Evolutionary conservation across 208 protist genomes (phyloP), one percentile per base, ranked within the genome.

Genomic region (Leishmania amazonensis): DNA sequence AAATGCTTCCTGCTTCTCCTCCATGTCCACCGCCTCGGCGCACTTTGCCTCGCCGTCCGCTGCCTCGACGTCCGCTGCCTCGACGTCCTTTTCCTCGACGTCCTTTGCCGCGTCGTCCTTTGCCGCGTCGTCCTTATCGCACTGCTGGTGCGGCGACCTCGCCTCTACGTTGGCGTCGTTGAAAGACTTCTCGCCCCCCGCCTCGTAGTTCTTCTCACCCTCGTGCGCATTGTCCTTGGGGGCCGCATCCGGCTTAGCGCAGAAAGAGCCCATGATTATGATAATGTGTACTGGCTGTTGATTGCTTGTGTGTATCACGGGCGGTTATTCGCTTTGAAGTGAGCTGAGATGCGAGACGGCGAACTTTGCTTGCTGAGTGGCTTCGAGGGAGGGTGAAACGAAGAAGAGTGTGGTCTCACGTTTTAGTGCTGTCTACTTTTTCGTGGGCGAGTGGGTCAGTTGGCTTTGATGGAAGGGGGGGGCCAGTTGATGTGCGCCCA

Each of bases 201-300:
- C 58, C 24, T 85, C 62, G 31, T 54, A 8, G 6, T 85, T 64
- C 40, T 79, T 19, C 60, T 81, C 40, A 2, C n/a, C 70, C 42
- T 75, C 24, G 9, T 85, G 65, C 58, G 47, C 62, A 9, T 80
- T 71, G 8, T 78, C 81, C 76, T 81, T 78, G 51, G 60, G 47
- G 9, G 67, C 53, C 11, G 64, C 31, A 68, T 85, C 49, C 1
- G 76, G 73, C 40, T 68, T 75, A 51, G 72, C 51, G 78, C 77
- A 82, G 78, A 38, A 54, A 54, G 71, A 75, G 31, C 71, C 71
- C 71, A 75, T 75, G 35, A 49, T 74, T 3, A 53, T 57, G 71
- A 57, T 28, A 38, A 17, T 58, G 71, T 35, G 28, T 31, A 4
- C 3, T n/a, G 13, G 31, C 15, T n/a, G 67, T n/a, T 17, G 31